Base-by-base conservation (phyloP, 2,329 filamentous ascomycete species). In the Cryoendolithus antarcticus region DNA sequence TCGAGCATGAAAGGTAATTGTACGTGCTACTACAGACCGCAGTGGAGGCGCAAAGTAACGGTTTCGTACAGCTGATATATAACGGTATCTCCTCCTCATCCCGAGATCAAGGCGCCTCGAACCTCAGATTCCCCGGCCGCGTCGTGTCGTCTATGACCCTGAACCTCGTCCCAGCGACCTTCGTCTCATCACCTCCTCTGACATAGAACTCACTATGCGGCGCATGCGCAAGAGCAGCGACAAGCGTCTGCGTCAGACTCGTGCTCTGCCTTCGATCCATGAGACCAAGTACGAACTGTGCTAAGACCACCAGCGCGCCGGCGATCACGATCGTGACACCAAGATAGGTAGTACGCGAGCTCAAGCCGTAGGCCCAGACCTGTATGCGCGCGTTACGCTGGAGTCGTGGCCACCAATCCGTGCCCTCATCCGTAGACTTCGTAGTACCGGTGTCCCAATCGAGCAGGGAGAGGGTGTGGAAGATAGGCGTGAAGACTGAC, bases 171-270 rank as follows among this genome's bases (percentile, higher is more conserved):
- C 40, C 40, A 4, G 43, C 44, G 32, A 49, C 36, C 13, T 45
- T 42, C 30, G 35, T 40, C 32, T 52, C 50, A 5, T 48, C 35
- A 24, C 43, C 41, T 12, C 43, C 30, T 8, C 41, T 37, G 6
- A 40, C 40, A 5, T 24, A 29, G n/a, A 54, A 54, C 30, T 53
- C 50, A 9, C 35, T 41, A 4, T 24, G 36, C 7, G 44, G 45
- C 2, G 38, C 21, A 40, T 54, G 48, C 43, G 51, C 49, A n/a
- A 54, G 29, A 9, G 51, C 49, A 11, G 49, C 48, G 2, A 53
- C 45, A 2, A 54, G 39, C n/a, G 52, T 38, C 35, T 49, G 41
- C 2, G 47, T 47, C 3, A 43, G 38, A 5, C 39, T 45, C 3
- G 40, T 32, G 31, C 44, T 45, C 13, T 40, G 33, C 13, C 41